Evolutionary conservation across 1,139 yeast genomes (phyloP).

Genomic region (Komagataea norvegica): DNA sequence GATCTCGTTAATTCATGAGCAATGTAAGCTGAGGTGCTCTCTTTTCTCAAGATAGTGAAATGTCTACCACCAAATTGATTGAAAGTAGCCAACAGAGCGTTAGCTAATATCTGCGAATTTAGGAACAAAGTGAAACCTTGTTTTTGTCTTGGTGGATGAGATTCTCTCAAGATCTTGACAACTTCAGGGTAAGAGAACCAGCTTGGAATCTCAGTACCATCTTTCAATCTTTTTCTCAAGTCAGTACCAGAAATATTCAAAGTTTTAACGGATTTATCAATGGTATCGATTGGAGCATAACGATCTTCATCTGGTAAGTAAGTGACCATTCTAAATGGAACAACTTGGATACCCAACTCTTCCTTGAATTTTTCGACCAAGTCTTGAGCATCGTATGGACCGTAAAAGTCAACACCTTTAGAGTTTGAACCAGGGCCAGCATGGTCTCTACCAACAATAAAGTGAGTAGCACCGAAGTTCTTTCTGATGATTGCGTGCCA

Average conservation of each 20-base stretch:
- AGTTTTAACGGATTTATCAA: constrained; percentile 71
- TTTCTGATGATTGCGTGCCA: constrained; percentile 98
- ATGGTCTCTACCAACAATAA: constrained; percentile 96
- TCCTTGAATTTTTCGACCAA: constrained; percentile 69
- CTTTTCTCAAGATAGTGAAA: constrained; percentile 60
- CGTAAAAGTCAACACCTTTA: constrained; percentile 89
- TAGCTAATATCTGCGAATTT: constrained; percentile 56
- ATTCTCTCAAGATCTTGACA: constrained; percentile 82
- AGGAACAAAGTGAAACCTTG: constrained; percentile 82
- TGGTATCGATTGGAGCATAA: constrained; percentile 92
- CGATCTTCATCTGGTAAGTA: constrained; percentile 93
- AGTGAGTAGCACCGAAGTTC: constrained; percentile 95
- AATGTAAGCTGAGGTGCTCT: constrained; percentile 38
- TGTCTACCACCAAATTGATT: constrained; percentile 86
- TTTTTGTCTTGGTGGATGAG: constrained; percentile 84
- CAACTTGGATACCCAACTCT: constrained; percentile 84
- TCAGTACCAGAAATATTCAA: constrained; percentile 95
- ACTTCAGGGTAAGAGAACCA: constrained; percentile 99
- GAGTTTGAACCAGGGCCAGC: constrained; percentile 98
- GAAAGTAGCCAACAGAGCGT: constrained; percentile 84
- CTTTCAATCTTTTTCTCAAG: constrained; percentile 79
- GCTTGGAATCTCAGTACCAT: constrained; percentile 85
- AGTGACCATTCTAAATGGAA: constrained; percentile 96
- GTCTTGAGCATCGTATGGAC: constrained; percentile 95
- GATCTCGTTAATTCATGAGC: constrained; percentile 82